phyloP scores from a whole-genome alignment of 306 rosid species.

The Quercus robur region DNA sequence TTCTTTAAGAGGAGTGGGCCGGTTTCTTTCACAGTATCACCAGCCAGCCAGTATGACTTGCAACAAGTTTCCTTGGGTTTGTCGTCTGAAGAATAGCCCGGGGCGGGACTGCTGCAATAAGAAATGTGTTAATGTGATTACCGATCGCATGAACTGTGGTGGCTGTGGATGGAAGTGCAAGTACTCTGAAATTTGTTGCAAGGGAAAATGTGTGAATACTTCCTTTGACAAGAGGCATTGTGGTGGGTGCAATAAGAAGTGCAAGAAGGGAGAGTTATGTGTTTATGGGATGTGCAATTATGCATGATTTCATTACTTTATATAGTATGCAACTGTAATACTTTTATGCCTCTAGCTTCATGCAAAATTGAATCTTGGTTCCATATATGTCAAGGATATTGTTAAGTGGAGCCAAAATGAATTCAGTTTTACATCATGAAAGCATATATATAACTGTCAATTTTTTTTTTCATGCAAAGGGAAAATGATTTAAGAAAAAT shows the following conservation, averaged over 20 bases:
- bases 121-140: slow-evolving; percentile 36
- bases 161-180: slow-evolving; percentile 40
- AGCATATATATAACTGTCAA: not conserved
- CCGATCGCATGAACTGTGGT: slow-evolving; percentile 39
- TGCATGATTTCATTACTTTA: slow-evolving; percentile 8
- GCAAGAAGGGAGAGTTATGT: slow-evolving; percentile 43
- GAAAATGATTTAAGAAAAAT: no score
- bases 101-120: slow-evolving; percentile 45
- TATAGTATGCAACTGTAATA: not conserved
- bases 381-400: not conserved
- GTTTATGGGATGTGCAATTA: slow-evolving; percentile 50
- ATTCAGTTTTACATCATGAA: not conserved
- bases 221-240: slow-evolving; percentile 34
- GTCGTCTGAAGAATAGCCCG: slow-evolving; percentile 27
- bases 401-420: not conserved
- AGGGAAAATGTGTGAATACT: slow-evolving; percentile 39
- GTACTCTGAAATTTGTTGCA: slow-evolving; percentile 42
- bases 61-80: slow-evolving; percentile 32
- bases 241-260: slow-evolving; percentile 44
- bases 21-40: slow-evolving; percentile 6
- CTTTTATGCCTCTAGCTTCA: not conserved
- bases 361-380: not conserved
- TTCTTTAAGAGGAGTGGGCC: slow-evolving; percentile 15
- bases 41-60: slow-evolving; percentile 17
- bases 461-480: not conserved